Conservation (phyloP, 2,329 filamentous ascomycete species). For the Botrytis sinoallii region DNA sequence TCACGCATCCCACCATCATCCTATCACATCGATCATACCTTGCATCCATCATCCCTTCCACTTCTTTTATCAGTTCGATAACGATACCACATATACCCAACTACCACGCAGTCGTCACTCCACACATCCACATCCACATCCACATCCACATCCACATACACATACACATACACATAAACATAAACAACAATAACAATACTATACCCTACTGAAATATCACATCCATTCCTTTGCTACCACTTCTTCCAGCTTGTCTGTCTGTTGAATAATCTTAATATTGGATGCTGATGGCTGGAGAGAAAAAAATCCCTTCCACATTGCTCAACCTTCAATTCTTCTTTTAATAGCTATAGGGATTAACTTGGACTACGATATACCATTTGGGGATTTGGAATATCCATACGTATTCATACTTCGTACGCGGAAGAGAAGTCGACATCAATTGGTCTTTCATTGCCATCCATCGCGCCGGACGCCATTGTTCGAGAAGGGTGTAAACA, state of each 20-base stretch:
- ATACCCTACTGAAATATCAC: neutral
- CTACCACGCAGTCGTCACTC: neutral
- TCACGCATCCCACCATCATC: neutral
- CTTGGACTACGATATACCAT: neutral
- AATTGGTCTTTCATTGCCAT: no score
- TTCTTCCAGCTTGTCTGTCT: neutral
- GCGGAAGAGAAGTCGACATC: neutral
- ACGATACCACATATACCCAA: slow-evolving; percentile 3
- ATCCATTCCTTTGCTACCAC: neutral
- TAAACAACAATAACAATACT: neutral
- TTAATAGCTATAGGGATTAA: neutral
- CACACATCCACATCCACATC: neutral
- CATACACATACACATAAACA: neutral
- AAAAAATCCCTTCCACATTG: neutral
- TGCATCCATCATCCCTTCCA: slow-evolving; percentile 1
- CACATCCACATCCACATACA: neutral
- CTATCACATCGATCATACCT: neutral
- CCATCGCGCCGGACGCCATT: slow-evolving; percentile 5
- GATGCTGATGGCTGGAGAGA: neutral
- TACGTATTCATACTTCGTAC: neutral
- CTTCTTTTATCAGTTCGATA: neutral
- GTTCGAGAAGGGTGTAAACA: neutral
- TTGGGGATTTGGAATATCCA: neutral
- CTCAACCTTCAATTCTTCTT: slow-evolving; percentile 1
- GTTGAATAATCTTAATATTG: slow-evolving; percentile 9